Evolutionary conservation across 1,284 basidiomycete genomes (phyloP).

Genomic region (Rugosomyces carneus): DNA sequence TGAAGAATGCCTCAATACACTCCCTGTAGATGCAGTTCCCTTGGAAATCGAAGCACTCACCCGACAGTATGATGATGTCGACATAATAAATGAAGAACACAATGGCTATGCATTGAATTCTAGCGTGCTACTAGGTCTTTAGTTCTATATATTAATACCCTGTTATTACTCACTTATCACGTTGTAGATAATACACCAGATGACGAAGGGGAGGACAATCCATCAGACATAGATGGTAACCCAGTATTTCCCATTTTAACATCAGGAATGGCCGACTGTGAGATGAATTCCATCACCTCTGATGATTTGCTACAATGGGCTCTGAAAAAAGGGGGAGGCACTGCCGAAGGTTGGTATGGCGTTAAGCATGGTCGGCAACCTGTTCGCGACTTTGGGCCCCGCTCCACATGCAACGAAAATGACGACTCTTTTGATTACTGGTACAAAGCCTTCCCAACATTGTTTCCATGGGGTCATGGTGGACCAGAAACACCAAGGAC

Average conservation of each 20-base stretch:
- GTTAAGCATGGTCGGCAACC: too few species aligned
- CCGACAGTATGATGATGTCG: slow-evolving; percentile 17
- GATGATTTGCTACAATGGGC: too few species aligned
- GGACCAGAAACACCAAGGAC: slow-evolving; percentile 26
- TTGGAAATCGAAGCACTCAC: slow-evolving; percentile 21
- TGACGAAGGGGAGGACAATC: too few species aligned
- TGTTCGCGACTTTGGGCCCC: slow-evolving; percentile 8
- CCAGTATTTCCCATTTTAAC: too few species aligned
- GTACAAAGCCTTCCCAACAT: slow-evolving; percentile 20
- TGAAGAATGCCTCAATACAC: slow-evolving; percentile 13
- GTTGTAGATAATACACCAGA: not conserved
- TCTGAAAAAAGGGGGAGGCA: too few species aligned
- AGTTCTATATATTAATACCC: not conserved
- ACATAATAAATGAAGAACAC: slow-evolving; percentile 19
- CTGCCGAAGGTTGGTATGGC: too few species aligned
- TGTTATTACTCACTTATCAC: not conserved
- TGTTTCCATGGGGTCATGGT: slow-evolving; percentile 37
- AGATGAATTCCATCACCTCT: too few species aligned
- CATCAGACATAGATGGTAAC: too few species aligned
- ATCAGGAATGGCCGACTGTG: too few species aligned
- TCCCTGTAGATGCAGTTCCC: slow-evolving; percentile 31
- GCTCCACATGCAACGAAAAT: slow-evolving; percentile 2
- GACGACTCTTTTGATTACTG: slow-evolving; percentile 6
- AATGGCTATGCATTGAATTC: slow-evolving; percentile 25
- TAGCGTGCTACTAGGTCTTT: not conserved